phyloP scores from a whole-genome alignment of 2,329 filamentous ascomycete genomes.

The Fusarium guadeloupense region DNA sequence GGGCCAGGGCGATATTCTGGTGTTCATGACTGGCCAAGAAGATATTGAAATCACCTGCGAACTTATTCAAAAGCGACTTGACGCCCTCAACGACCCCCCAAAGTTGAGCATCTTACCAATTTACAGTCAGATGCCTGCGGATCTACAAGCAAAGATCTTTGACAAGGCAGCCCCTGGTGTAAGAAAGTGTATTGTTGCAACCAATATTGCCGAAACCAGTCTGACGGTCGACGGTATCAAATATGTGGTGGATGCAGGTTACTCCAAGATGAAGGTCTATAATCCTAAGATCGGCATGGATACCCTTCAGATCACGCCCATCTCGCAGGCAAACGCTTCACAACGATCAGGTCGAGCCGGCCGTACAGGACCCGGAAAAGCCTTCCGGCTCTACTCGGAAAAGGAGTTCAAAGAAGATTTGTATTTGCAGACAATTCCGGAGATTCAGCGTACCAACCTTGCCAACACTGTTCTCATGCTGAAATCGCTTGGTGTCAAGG shows the following conservation, averaged over 20 bases:
- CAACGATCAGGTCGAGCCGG: conserved; percentile 94
- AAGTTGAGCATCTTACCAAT: conserved; percentile 95
- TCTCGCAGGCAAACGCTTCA: conserved; percentile 94
- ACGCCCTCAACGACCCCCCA: conserved; percentile 90
- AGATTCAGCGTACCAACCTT: conserved; percentile 96
- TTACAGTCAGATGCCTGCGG: conserved; percentile 99
- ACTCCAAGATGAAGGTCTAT: conserved; percentile 97
- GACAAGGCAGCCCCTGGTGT: conserved; percentile 90
- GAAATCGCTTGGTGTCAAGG: conserved; percentile 93
- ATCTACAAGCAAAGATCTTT: conserved; percentile 97
- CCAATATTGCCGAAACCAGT: conserved; percentile 98
- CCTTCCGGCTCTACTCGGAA: conserved; percentile 93
- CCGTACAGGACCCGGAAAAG: conserved; percentile 93
- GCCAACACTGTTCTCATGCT: conserved; percentile 93
- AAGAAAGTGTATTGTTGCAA: conserved; percentile 96
- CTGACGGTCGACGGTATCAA: conserved; percentile 98
- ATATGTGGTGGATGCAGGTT: conserved; percentile 97
- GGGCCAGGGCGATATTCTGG: conserved; percentile 89
- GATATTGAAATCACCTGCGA: conserved; percentile 98
- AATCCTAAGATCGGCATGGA: conserved; percentile 99
- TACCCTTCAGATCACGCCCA: conserved; percentile 95
- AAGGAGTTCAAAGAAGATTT: conserved; percentile 95
- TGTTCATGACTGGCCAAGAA: conserved; percentile 99
- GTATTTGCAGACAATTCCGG: conserved; percentile 95
- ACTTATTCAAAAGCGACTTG: conserved; percentile 84